Base-by-base conservation (phyloP, 1,139 yeast genomes). In the Magnusiomyces ingens region DNA sequence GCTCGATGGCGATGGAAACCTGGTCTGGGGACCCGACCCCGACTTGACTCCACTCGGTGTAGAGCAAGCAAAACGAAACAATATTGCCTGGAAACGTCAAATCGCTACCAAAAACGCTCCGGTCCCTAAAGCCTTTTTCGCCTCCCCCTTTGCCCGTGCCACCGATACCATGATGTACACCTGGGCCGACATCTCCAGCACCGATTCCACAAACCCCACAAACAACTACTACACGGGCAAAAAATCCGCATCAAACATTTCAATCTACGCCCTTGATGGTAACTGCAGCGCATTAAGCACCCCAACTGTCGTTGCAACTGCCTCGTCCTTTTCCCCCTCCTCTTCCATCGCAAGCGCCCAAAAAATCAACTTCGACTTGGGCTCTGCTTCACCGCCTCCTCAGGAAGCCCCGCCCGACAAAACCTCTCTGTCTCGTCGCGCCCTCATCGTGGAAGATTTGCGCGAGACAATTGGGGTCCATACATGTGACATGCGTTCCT, bases 381-480 rank as follows among this genome's bases (percentile, higher is more conserved):
- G 21, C 44, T 49, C 45, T 48, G 38, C 53, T 10, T 55, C 54
- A 10, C 56, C 60, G 58, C 40, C 64, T 59, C 40, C 60, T 54
- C 10, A 64, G 59, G 35, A 57, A 35, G 38, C 50, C 18, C 12
- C 43, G 8, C 22, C 45, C 12, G 60, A 57, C 48, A 35, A 47
- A 3, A 44, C 49, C n/a, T 52, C 60, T 8, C 18, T 61, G 3
- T 43, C 57, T 1, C 46, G 45, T 2, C 42, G 36, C 15, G 41
- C 80, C 3, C 53, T 75, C 13, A 73, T 81, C 19, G 67, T 70
- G 49, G 93, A 85, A 55, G 73, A 75, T 45, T 61, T 85, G 4
- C 72, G 94, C 52, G 94, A 85, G 65, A 81, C 84, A 0, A 75
- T 82, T 29, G 93, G 93, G 1, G 72, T 71, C 15, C 87, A 85